phyloP scores from a whole-genome alignment of 148 eudicot species.

The Persicaria maculosa region DNA sequence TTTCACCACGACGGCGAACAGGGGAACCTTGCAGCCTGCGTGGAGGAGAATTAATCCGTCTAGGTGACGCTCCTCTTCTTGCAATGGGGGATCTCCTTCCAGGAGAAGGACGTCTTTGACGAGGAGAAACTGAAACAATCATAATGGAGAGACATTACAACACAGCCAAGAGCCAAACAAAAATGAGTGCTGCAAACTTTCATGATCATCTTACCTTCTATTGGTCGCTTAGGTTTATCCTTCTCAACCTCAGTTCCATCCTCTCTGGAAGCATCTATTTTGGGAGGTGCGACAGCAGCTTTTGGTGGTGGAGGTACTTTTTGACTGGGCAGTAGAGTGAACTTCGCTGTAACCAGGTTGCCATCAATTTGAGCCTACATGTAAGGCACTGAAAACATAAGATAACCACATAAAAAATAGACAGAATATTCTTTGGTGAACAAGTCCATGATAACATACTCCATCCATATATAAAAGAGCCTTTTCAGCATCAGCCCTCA shows the following conservation, averaged over 20 bases:
- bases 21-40: slow-evolving; percentile 67
- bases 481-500: slow-evolving; percentile 85
- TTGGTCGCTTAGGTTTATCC: slow-evolving; percentile 58
- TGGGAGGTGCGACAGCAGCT: slow-evolving; percentile 18
- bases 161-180: neutral
- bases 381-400: neutral
- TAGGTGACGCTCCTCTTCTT: slow-evolving; percentile 77
- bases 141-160: neutral
- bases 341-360: slow-evolving; percentile 67
- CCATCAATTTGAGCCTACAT: slow-evolving; percentile 96
- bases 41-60: slow-evolving; percentile 53
- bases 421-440: neutral
- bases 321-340: slow-evolving; percentile 63
- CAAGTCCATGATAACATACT: slow-evolving; percentile 28
- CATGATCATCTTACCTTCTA: slow-evolving; percentile 41
- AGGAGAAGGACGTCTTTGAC: slow-evolving; percentile 48
- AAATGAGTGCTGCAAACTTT: neutral
- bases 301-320: slow-evolving; percentile 39
- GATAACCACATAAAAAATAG: neutral
- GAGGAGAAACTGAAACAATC: slow-evolving; percentile 59
- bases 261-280: slow-evolving; percentile 50
- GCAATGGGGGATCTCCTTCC: slow-evolving; percentile 65
- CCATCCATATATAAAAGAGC: slow-evolving; percentile 82
- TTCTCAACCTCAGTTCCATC: slow-evolving; percentile 63
- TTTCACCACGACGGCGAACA: slow-evolving; percentile 47